Conservation (phyloP, 2,329 filamentous ascomycete genomes). For the Xylariaceae sp. region DNA sequence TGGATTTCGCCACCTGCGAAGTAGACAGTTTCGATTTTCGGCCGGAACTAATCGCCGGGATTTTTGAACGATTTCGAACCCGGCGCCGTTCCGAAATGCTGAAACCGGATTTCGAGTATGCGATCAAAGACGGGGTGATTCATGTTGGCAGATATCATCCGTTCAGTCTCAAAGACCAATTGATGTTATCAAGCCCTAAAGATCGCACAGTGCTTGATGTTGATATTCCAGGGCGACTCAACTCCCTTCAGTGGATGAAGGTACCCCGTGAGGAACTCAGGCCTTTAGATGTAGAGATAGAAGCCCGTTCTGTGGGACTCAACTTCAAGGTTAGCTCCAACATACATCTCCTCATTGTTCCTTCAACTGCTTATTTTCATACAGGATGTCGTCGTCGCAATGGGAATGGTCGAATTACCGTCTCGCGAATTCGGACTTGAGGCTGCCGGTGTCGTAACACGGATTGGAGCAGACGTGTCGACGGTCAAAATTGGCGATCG, state of each 20-base stretch:
- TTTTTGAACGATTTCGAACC: background rate
- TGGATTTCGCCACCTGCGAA: constrained; percentile 11
- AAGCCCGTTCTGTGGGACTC: constrained; percentile 16
- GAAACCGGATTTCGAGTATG: constrained; percentile 2
- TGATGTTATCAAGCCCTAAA: too few species aligned
- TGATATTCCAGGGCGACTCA: too few species aligned
- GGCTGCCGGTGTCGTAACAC: constrained; percentile 14
- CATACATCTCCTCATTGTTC: background rate
- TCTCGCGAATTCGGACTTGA: constrained; percentile 15
- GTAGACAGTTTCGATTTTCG: background rate
- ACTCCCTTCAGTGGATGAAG: constrained; percentile 15
- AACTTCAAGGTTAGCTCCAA: constrained; percentile 17
- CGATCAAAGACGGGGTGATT: background rate
- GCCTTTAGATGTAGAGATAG: constrained; percentile 14
- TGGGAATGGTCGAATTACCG: constrained; percentile 17
- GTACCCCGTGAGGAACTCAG: constrained; percentile 5
- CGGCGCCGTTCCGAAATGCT: background rate
- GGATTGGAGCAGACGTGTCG: constrained; percentile 20
- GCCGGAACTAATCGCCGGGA: background rate
- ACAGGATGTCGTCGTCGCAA: constrained; percentile 18
- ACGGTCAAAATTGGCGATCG: constrained; percentile 16
- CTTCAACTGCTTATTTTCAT: constrained; percentile 10
- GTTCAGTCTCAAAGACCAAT: too few species aligned
- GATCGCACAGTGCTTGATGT: too few species aligned
- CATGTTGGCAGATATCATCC: background rate